These are phyloP conservation scores for Boletus semigastroideus DNA, from an alignment of 1,284 basidiomycete species.

Conservation along the genomic window DNA sequence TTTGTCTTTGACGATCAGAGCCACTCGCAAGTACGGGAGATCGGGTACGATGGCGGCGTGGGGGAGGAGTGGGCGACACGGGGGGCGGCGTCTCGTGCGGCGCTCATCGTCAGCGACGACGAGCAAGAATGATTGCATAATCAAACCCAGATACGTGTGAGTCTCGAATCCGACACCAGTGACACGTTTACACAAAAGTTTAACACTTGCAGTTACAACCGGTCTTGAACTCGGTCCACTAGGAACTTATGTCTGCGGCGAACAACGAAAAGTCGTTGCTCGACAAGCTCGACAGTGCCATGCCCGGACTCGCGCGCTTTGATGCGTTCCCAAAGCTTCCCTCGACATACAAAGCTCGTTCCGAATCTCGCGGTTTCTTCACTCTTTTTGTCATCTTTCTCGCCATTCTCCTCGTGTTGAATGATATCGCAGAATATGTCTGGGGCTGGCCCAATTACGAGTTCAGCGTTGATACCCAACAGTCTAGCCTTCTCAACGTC, in stretches of 20 bases:
- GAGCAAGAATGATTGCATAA: conserved; percentile 2
- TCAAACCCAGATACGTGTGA: no score
- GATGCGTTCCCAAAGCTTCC: conserved; percentile 91
- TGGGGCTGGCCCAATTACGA: conserved; percentile 90
- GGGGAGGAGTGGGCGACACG: neutral
- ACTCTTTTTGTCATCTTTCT: conserved; percentile 78
- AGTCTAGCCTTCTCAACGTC: conserved; percentile 67
- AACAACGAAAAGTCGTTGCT: conserved; percentile 21
- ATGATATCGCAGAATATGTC: conserved; percentile 87
- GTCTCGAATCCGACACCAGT: neutral
- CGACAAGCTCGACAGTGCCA: conserved; percentile 34
- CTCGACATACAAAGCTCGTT: conserved; percentile 83
- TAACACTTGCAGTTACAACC: neutral
- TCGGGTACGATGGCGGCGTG: neutral
- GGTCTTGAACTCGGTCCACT: neutral
- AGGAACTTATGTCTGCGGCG: neutral
- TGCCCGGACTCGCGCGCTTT: conserved; percentile 51
- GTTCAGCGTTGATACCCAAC: conserved; percentile 77
- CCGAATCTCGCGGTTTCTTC: conserved; percentile 84
- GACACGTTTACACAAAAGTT: conserved; percentile 14
- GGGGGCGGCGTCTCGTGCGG: conserved; percentile 1
- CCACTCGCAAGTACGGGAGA: neutral
- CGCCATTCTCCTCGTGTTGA: conserved; percentile 76
- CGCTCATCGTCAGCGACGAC: conserved; percentile 22
- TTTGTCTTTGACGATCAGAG: neutral